These are phyloP conservation scores for Saccharomyces hybrid DNA, from an alignment of 1,139 yeast species.

Conservation along the genomic window DNA sequence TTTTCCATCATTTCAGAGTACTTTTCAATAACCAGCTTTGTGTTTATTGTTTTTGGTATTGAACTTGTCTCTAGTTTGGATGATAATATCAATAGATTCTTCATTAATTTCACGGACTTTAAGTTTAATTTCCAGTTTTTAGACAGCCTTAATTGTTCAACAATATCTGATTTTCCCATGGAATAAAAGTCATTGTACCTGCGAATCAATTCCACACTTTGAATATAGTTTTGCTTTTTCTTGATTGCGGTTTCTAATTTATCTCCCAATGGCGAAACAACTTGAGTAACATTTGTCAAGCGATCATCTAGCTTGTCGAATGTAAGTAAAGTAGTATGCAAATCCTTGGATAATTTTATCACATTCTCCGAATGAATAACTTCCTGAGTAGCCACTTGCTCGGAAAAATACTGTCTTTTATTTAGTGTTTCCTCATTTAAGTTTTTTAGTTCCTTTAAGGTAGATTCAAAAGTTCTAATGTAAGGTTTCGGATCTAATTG, in stretches of 20 bases:
- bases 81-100: slow-evolving; percentile 57
- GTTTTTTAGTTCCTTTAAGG: slow-evolving; percentile 60
- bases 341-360: slow-evolving; percentile 45
- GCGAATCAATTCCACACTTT: slow-evolving; percentile 65
- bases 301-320: slow-evolving; percentile 55
- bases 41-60: slow-evolving; percentile 42
- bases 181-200: slow-evolving; percentile 67
- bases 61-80: slow-evolving; percentile 51
- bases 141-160: slow-evolving; percentile 43
- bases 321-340: slow-evolving; percentile 34
- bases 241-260: slow-evolving; percentile 67
- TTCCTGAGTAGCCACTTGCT: slow-evolving; percentile 56
- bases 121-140: slow-evolving; percentile 41
- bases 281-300: slow-evolving; percentile 51
- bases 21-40: slow-evolving; percentile 53
- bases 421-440: slow-evolving; percentile 48
- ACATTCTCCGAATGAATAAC: slow-evolving; percentile 62
- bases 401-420: slow-evolving; percentile 43
- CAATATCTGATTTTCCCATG: slow-evolving; percentile 53
- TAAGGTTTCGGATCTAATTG: slow-evolving; percentile 85
- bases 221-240: slow-evolving; percentile 66
- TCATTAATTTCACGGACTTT: slow-evolving; percentile 62
- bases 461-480: slow-evolving; percentile 86
- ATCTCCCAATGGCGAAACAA: slow-evolving; percentile 69
- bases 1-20: slow-evolving; percentile 75